Evolutionary conservation across 306 rosid genomes (phyloP), one percentile per base, ranked within the genome.

Genomic region (Cucumis cinereus): DNA sequence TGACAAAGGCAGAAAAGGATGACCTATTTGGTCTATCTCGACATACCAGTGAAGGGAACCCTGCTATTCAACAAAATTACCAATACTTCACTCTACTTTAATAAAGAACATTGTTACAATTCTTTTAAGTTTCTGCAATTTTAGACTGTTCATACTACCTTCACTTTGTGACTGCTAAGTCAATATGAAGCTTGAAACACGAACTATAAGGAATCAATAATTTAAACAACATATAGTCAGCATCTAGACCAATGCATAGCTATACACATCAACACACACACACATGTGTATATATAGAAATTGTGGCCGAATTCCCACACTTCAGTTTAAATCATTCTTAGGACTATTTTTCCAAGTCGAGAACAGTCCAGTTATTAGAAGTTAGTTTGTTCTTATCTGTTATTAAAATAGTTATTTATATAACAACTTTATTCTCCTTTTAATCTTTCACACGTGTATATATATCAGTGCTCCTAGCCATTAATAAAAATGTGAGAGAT

Each of bases 1-100:
- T 81, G 40, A 75, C 78, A 72, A 75, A 76, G 38, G 84, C 88
- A 74, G 79, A 16, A 35, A 77, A 58, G 9, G 81, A 76, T 8
- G 84, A 61, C 10, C 45, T 45, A 16, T 52, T 82, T 75, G 76
- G 58, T 74, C 82, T 82, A 26, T 60, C 80, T 43, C 36, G 82
- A 79, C 54, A 79, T 66, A 84, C 77, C 38, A 77, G 73, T n/a
- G 79, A 77, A 16, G 26, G 77, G 60, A 67, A 50, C 45, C 86
- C 91, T 89, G 83, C 45, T 52, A 79, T 71, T 73, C 13, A 8
- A 66, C 23, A 63, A 66, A 77, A 61, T 41, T 52, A 53, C 3
- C 12, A n/a, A 73, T 58, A 55, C 5, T 33, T 72, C 59, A 22
- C 26, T 68, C n/a, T 2, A 43, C 1, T 35, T 10, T 45, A 4